Conservation (phyloP, 768 basidiomycete genomes). For the Mycena capillaripes region DNA sequence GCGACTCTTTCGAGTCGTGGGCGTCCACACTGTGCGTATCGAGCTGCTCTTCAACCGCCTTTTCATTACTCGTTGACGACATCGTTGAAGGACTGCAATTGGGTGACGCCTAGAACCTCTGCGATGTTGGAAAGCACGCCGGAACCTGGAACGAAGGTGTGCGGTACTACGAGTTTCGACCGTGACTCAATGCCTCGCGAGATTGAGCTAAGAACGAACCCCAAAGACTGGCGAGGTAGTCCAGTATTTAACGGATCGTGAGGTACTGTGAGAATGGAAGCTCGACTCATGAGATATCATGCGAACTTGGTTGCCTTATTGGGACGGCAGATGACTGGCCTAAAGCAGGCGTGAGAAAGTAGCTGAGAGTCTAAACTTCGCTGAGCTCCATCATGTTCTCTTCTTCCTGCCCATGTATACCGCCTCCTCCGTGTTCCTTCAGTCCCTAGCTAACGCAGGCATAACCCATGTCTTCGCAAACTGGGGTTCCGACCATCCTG, state of each 20-base stretch:
- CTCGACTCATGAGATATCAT: too few relatives aligned
- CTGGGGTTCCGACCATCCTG: constrained; percentile 85
- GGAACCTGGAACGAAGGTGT: too few relatives aligned
- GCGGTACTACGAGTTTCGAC: too few relatives aligned
- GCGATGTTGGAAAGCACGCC: too few relatives aligned
- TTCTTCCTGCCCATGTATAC: constrained; percentile 59
- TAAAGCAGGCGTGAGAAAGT: background rate
- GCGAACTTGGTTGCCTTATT: background rate
- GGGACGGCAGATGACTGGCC: constrained; percentile 7
- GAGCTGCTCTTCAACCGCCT: background rate
- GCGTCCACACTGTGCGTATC: background rate
- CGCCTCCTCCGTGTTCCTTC: constrained; percentile 72
- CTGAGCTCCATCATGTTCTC: background rate
- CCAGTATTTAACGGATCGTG: too few relatives aligned
- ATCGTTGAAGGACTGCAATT: background rate
- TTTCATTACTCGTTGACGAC: constrained; percentile 14
- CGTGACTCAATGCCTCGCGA: too few relatives aligned
- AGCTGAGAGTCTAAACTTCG: too few relatives aligned
- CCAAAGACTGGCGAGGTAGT: too few relatives aligned
- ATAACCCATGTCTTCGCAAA: constrained; percentile 81
- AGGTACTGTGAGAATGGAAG: too few relatives aligned
- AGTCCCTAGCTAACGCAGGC: constrained; percentile 66
- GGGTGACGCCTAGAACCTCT: background rate
- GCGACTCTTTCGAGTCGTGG: constrained; percentile 5
- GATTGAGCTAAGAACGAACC: too few relatives aligned